Evolutionary conservation across 495 filamentous ascomycete genomes (phyloP).

Genomic region (Xylaria venustula): DNA sequence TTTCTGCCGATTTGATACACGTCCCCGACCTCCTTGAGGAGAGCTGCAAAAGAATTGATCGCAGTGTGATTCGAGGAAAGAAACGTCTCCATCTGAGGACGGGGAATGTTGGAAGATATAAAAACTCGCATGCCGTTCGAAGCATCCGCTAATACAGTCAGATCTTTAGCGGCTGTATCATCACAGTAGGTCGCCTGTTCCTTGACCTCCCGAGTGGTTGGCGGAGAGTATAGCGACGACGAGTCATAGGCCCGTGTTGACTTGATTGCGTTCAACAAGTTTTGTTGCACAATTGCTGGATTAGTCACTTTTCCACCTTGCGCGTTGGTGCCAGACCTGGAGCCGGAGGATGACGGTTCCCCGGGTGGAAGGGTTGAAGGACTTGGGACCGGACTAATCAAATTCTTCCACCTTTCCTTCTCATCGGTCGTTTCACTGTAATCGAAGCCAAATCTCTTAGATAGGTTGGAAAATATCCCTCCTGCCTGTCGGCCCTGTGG

Average conservation of each 20-base stretch:
- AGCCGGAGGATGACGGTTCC: slow-evolving; percentile 19
- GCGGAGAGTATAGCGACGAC: slow-evolving; percentile 64
- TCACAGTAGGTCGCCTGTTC: slow-evolving; percentile 91
- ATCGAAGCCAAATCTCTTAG: slow-evolving; percentile 65
- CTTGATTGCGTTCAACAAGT: slow-evolving; percentile 77
- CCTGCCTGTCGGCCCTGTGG: slow-evolving; percentile 29
- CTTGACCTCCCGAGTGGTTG: slow-evolving; percentile 69
- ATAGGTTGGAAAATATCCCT: slow-evolving; percentile 64
- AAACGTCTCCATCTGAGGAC: slow-evolving; percentile 52
- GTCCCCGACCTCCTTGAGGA: slow-evolving; percentile 67
- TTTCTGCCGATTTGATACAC: slow-evolving; percentile 65
- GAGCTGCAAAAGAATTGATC: slow-evolving; percentile 67
- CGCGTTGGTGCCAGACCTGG: slow-evolving; percentile 16
- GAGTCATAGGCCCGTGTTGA: slow-evolving; percentile 80
- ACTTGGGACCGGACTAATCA: slow-evolving; percentile 30
- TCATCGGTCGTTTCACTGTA: slow-evolving; percentile 32
- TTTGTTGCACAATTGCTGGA: slow-evolving; percentile 55
- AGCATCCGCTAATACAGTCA: slow-evolving; percentile 69
- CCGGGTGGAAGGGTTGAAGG: slow-evolving; percentile 18
- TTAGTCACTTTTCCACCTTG: slow-evolving; percentile 51
- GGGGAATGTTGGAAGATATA: slow-evolving; percentile 53
- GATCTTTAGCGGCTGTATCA: slow-evolving; percentile 72
- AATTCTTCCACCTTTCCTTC: slow-evolving; percentile 37
- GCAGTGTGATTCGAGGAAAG: slow-evolving; percentile 57
- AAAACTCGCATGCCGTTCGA: slow-evolving; percentile 72